These are phyloP conservation scores for Aphanomyces invadans DNA, from an alignment of 352 stramenopile genomes.

Conservation along the genomic window DNA sequence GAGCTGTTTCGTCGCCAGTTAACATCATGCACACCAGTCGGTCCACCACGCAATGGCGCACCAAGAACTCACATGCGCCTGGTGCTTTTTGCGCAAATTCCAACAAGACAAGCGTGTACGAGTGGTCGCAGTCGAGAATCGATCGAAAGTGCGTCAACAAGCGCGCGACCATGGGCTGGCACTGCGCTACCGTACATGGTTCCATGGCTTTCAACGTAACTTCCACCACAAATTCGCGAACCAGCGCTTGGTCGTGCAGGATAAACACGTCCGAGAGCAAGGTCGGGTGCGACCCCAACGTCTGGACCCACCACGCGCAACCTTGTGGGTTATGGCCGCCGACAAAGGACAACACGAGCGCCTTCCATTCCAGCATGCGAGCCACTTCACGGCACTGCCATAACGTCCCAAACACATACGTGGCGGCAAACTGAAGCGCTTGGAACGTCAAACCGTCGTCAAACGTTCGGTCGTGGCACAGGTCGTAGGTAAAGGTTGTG, in stretches of 20 bases:
- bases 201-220: slow-evolving; percentile 60
- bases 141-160: neutral
- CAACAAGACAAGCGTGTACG: neutral
- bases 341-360: slow-evolving; percentile 60
- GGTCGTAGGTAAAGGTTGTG: slow-evolving; percentile 70
- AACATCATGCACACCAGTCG: neutral
- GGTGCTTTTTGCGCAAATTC: neutral
- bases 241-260: slow-evolving; percentile 51
- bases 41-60: neutral
- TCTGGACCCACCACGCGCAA: slow-evolving; percentile 64
- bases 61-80: neutral
- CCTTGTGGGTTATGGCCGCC: slow-evolving; percentile 47
- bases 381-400: slow-evolving; percentile 72
- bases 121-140: neutral
- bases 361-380: slow-evolving; percentile 67
- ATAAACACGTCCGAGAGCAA: slow-evolving; percentile 70
- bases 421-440: slow-evolving; percentile 68
- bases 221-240: slow-evolving; percentile 61
- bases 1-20: neutral
- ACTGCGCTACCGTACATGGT: neutral
- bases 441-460: slow-evolving; percentile 30
- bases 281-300: slow-evolving; percentile 48
- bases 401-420: slow-evolving; percentile 82
- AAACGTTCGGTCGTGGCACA: slow-evolving; percentile 41
- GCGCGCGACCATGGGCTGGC: neutral